Conservation (phyloP, 2,329 filamentous ascomycete species). For the Mycosphaerella sp. region DNA sequence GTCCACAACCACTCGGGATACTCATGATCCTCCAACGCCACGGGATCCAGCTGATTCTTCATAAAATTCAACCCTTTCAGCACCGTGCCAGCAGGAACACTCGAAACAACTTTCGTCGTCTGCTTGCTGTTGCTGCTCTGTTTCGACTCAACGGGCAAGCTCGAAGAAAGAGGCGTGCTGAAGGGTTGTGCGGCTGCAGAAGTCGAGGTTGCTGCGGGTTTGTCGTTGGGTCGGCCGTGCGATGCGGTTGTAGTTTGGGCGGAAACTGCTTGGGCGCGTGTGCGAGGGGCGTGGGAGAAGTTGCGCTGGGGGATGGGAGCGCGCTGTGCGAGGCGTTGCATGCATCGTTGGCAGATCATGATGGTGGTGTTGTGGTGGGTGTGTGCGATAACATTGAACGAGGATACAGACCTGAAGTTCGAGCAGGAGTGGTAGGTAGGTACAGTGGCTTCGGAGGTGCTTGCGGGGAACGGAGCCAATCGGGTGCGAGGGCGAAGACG, state of each 20-base stretch:
- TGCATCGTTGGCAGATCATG: conserved; percentile 33
- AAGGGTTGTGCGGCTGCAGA: conserved; percentile 44
- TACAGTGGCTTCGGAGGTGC: neutral
- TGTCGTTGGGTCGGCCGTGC: conserved; percentile 31
- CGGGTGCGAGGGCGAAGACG: too few species aligned
- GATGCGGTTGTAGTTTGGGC: conserved; percentile 28
- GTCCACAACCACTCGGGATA: conserved; percentile 79
- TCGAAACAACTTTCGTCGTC: conserved; percentile 22
- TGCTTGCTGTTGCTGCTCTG: conserved; percentile 25
- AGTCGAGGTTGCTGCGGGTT: conserved; percentile 41
- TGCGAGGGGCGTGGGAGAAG: conserved; percentile 17
- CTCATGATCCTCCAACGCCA: conserved; percentile 66
- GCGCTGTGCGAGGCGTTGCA: conserved; percentile 24
- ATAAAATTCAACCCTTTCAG: conserved; percentile 71
- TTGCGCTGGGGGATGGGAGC: conserved; percentile 5
- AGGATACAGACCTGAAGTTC: neutral
- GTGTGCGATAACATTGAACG: neutral
- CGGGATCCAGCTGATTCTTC: conserved; percentile 66
- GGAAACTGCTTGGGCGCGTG: conserved; percentile 25
- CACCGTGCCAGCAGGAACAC: conserved; percentile 60
- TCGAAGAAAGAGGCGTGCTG: conserved; percentile 36
- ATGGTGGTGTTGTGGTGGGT: neutral
- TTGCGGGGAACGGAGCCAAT: too few species aligned
- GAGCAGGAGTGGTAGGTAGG: neutral
- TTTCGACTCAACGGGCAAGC: conserved; percentile 29